phyloP scores from a whole-genome alignment of 106 monocot genomes.

The Allium cepa region DNA sequence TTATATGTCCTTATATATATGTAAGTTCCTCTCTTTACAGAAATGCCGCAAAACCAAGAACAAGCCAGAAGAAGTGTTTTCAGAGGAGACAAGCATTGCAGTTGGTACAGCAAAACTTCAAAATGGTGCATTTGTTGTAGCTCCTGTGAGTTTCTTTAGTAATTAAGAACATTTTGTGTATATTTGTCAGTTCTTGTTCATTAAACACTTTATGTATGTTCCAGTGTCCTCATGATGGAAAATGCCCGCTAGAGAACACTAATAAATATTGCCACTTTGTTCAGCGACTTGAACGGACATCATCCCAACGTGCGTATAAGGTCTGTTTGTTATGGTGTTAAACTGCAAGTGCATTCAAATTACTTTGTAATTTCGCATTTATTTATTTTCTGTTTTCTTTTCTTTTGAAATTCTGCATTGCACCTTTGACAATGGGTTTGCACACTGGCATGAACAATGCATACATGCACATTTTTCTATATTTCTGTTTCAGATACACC shows the following conservation, averaged over 20 bases:
- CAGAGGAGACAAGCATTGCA: constrained; percentile 30
- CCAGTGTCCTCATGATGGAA: constrained; percentile 97
- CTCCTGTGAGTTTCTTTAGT: constrained; percentile 62
- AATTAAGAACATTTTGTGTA: no score
- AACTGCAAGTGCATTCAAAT: background rate
- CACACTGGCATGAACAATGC: no score
- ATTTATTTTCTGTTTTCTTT: no score
- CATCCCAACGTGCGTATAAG: constrained; percentile 89
- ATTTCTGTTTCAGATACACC: background rate
- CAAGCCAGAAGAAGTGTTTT: constrained; percentile 15
- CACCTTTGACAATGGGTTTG: no score
- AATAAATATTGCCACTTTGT: constrained; percentile 95
- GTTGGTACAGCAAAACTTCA: constrained; percentile 15
- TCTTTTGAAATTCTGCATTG: no score
- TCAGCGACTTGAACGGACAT: constrained; percentile 91
- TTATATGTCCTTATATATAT: background rate
- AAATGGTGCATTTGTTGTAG: constrained; percentile 78
- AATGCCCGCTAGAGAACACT: constrained; percentile 77
- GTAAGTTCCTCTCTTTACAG: constrained; percentile 13
- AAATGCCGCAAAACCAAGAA: constrained; percentile 57
- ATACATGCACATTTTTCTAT: no score
- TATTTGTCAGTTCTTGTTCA: no score
- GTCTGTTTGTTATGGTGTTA: constrained; percentile 17
- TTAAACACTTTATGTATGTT: background rate
- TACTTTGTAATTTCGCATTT: no score